These are phyloP conservation scores for Eurotiales sp. DNA, from an alignment of 2,329 filamentous ascomycete species.

Conservation along the genomic window DNA sequence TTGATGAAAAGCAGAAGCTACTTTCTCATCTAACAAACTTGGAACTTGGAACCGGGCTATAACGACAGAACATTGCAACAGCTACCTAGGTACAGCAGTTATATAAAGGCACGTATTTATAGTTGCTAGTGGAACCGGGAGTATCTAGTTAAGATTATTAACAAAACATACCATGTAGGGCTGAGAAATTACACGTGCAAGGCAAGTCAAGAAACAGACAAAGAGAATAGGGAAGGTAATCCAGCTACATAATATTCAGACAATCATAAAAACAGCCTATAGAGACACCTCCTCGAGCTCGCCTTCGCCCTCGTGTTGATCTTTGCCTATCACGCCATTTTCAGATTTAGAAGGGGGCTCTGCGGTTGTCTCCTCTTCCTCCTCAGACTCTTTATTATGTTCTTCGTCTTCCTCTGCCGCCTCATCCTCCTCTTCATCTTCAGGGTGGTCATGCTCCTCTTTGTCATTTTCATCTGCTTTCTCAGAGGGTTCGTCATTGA, in stretches of 20 bases:
- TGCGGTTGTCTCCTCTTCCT: conserved; percentile 11
- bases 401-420: conserved; percentile 16
- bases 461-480: conserved; percentile 4
- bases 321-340: conserved; percentile 4
- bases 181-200: conserved; percentile 1
- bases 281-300: conserved; percentile 22
- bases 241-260: neutral
- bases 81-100: neutral
- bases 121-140: neutral
- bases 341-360: conserved; percentile 8
- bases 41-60: no score
- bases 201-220: neutral
- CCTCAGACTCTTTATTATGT: conserved; percentile 6
- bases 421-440: conserved; percentile 17
- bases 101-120: neutral
- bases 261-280: conserved; percentile 2
- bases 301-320: conserved; percentile 15
- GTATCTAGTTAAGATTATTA: conserved; percentile 10
- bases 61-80: no score
- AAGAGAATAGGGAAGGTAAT: neutral
- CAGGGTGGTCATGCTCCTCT: conserved; percentile 12
- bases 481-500: conserved; percentile 16
- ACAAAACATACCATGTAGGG: conserved; percentile 2
- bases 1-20: no score
- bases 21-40: no score